phyloP scores from a whole-genome alignment of 2,329 filamentous ascomycete species.

The Blastomyces silverae region DNA sequence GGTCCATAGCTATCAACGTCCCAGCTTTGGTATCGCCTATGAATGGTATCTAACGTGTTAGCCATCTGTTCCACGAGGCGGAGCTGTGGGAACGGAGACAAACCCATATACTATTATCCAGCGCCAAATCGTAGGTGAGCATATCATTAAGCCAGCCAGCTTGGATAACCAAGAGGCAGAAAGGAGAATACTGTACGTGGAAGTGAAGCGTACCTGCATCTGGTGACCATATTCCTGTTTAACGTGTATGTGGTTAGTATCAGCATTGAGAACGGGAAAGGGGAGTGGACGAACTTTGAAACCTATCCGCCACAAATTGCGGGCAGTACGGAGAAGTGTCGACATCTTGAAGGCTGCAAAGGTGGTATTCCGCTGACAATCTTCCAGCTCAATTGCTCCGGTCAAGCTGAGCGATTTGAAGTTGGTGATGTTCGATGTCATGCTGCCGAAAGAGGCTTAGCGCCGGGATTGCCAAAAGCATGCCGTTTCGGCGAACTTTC shows the following conservation, averaged over 20 bases:
- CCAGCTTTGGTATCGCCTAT: conserved; percentile 95
- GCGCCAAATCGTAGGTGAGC: conserved; percentile 9
- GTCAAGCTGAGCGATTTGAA: not conserved
- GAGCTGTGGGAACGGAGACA: conserved; percentile 15
- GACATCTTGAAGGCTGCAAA: conserved; percentile 61
- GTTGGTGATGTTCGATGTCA: conserved; percentile 7
- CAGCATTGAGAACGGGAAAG: conserved; percentile 15
- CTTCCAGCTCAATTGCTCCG: not conserved
- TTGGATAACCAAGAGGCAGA: conserved; percentile 24
- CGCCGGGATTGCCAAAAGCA: not conserved
- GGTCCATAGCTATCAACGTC: conserved; percentile 73
- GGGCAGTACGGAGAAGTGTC: conserved; percentile 75
- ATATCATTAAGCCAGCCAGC: not conserved
- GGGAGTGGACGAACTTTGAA: conserved; percentile 59
- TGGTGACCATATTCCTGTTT: conserved; percentile 81
- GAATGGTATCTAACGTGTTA: conserved; percentile 24
- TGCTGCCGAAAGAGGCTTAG: conserved; percentile 19
- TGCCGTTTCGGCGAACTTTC: too few relatives aligned
- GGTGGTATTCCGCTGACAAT: conserved; percentile 8
- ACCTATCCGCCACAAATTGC: conserved; percentile 80
- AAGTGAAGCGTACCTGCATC: conserved; percentile 62
- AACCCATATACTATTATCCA: conserved; percentile 41
- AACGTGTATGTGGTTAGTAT: conserved; percentile 35
- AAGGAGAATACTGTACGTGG: conserved; percentile 15
- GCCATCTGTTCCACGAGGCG: conserved; percentile 6